These are phyloP conservation scores for Stentor roeselii DNA, from an alignment of 73 alveolate genomes.

Conservation along the genomic window DNA sequence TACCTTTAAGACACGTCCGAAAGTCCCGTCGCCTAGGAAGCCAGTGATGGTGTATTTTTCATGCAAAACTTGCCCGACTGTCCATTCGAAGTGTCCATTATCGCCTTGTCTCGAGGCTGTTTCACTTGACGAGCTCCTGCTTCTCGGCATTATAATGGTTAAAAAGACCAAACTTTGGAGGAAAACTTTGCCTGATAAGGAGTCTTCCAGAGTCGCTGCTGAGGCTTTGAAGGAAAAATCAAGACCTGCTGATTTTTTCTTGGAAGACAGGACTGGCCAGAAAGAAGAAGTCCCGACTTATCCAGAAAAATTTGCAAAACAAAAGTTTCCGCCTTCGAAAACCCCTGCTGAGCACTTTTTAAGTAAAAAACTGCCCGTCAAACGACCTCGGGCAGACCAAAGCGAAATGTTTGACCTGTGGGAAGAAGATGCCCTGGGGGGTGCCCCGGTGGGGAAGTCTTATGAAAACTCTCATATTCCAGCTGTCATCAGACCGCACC, in stretches of 20 bases:
- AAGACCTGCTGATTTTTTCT: background rate
- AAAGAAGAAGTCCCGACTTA: background rate
- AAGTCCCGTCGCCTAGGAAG: constrained; percentile 94
- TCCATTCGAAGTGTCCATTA: constrained; percentile 34
- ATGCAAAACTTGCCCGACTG: constrained; percentile 18
- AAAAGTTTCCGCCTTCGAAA: background rate
- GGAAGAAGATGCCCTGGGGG: background rate
- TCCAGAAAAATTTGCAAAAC: constrained; percentile 15
- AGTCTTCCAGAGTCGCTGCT: background rate
- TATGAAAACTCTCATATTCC: constrained; percentile 20
- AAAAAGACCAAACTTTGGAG: constrained; percentile 6
- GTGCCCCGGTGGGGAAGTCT: background rate
- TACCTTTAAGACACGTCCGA: constrained; percentile 88
- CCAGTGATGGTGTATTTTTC: constrained; percentile 44
- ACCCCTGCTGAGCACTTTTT: background rate
- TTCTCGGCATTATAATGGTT: constrained; percentile 5
- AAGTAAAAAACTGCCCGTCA: background rate
- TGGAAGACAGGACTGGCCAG: background rate
- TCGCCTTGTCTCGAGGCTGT: background rate
- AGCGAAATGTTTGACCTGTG: background rate
- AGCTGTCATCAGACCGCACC: background rate
- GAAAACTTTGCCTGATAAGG: background rate
- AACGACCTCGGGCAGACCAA: background rate
- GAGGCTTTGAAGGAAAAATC: background rate
- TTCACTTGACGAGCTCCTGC: background rate